These are phyloP conservation scores for Phytophthora fragariae DNA, from an alignment of 352 stramenopile species.

Conservation along the genomic window DNA sequence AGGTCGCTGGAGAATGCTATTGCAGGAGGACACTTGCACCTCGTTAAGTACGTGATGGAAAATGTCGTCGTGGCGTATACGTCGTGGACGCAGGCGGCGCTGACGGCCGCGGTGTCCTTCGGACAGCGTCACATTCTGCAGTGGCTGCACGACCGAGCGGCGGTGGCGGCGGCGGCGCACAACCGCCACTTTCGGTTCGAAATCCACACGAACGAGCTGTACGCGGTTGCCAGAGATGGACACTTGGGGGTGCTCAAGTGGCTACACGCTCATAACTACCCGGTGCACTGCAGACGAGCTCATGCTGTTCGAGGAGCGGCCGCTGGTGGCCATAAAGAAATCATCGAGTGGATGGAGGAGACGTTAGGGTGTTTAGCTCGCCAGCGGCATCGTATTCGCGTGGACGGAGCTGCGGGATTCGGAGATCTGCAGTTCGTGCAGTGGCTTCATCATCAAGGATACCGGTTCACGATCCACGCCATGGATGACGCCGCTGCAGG, in stretches of 20 bases:
- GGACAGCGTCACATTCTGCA: slow-evolving; percentile 41
- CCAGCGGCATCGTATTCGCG: slow-evolving; percentile 46
- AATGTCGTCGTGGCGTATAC: slow-evolving; percentile 42
- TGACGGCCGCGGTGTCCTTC: slow-evolving; percentile 35
- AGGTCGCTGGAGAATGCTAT: slow-evolving; percentile 50
- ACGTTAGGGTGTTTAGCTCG: slow-evolving; percentile 24
- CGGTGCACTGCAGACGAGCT: slow-evolving; percentile 41
- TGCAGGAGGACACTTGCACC: slow-evolving; percentile 42
- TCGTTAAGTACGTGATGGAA: slow-evolving; percentile 53
- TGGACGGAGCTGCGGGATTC: slow-evolving; percentile 38
- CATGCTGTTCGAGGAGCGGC: slow-evolving; percentile 42
- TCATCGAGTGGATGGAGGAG: slow-evolving; percentile 43
- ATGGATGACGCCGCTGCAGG: slow-evolving; percentile 39
- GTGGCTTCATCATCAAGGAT: slow-evolving; percentile 40
- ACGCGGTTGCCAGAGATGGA: slow-evolving; percentile 33
- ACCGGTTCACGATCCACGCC: slow-evolving; percentile 37
- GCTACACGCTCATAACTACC: slow-evolving; percentile 34
- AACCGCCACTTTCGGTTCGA: slow-evolving; percentile 39
- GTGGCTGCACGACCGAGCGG: slow-evolving; percentile 44
- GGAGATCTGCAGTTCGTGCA: slow-evolving; percentile 45
- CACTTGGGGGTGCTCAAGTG: slow-evolving; percentile 44
- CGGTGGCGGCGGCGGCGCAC: slow-evolving; percentile 7
- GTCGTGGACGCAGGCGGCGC: slow-evolving; percentile 47
- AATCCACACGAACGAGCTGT: slow-evolving; percentile 40
- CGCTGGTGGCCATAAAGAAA: slow-evolving; percentile 25